Percentiles rank a stretch among this genome's conserved stretches.
Conservation (phyloP, 2,329 filamentous ascomycete species). For the Hymenoscyphus scutula region DNA sequence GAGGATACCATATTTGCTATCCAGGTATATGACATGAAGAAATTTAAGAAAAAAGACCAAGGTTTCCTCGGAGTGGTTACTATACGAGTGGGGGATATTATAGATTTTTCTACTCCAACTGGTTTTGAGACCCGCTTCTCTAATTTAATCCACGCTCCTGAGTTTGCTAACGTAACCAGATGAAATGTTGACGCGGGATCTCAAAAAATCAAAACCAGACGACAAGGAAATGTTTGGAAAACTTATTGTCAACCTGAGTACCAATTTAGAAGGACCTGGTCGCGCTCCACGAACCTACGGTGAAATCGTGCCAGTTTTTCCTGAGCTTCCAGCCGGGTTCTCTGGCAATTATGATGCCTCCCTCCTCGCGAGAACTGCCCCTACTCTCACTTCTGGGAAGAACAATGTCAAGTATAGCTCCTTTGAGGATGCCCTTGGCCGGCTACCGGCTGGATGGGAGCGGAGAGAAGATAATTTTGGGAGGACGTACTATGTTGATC, state of each 20-base stretch:
- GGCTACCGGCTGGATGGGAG: neutral
- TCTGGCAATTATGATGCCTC: no score
- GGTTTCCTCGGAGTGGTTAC: neutral
- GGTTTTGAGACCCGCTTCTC: neutral
- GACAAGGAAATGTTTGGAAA: no score
- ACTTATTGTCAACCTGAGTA: neutral
- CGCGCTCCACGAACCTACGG: neutral
- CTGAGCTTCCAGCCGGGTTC: neutral
- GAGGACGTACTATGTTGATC: neutral
- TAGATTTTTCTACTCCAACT: neutral
- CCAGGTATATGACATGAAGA: neutral
- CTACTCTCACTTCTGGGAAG: neutral
- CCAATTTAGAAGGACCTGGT: neutral
- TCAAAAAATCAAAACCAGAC: neutral
- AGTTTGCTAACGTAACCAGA: neutral
- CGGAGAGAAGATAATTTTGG: neutral
- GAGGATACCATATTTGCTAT: neutral
- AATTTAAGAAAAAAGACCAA: neutral
- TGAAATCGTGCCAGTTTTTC: neutral
- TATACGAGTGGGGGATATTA: neutral
- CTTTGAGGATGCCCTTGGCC: neutral
- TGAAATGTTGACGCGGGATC: neutral
- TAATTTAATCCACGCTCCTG: neutral
- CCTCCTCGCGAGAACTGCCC: neutral
- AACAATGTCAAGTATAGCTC: neutral